Evolutionary conservation across 2,329 filamentous ascomycete species (phyloP), one percentile per base, ranked within the genome.

Genomic region (Cordyceps militaris): DNA sequence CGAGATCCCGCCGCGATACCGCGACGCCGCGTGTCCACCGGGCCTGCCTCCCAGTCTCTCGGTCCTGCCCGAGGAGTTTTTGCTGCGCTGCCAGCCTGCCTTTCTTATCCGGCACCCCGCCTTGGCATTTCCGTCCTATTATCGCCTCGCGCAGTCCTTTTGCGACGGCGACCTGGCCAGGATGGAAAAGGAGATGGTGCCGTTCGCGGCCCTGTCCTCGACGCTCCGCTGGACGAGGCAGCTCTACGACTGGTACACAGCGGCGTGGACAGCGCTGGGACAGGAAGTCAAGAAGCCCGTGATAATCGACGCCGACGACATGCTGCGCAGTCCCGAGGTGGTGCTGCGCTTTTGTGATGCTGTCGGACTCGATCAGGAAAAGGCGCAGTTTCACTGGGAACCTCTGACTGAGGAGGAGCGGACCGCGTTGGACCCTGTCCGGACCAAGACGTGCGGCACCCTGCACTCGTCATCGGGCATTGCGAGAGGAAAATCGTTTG

Each of bases 71-170:
- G 68, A 73, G 58, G 66, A 66, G 28, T 69, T 70, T 40, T 63
- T 75, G 44, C 64, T 63, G 14, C 67, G 60, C 2, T 73, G 65
- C 63, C 63, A 64, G 28, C 63, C 70, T 4, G 65, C 69, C 2
- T 71, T 74, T 53, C 63, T 73, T 26, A 71, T 75, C 56, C 66
- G 73, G 1, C 71, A 75, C 57, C 73, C 73, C 3, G 71, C 70
- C 8, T 60, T 74, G 24, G 63, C 67, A 7, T 73, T 71, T 42
- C 67, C 71, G 5, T 75, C 73, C 1, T 62, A 69, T 13, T 56
- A 59, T 21, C 50, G 57, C 19, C 32, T 44, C 13, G 19, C 32
- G 0, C 19, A 49, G 19, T 32, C n/a, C 1, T 42, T 49, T 10
- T 51, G 48, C 14, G 54, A 42, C 16, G 54, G 54, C 42, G 32